Base-by-base conservation (phyloP, 345 rosid genomes). In the Eucalyptus victrix region DNA sequence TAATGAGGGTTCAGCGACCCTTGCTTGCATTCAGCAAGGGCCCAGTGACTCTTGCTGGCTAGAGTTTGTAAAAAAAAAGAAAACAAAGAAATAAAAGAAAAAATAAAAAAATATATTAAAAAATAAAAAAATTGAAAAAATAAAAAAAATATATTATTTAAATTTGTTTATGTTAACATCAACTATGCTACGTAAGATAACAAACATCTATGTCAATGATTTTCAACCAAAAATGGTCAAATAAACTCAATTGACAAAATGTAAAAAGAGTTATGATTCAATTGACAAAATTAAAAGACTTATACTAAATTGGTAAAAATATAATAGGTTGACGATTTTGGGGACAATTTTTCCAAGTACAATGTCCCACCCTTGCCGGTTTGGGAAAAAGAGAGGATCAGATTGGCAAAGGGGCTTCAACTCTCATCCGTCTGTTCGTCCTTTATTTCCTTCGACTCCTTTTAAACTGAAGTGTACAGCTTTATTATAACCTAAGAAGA, bases 181-280 rank as follows among this genome's bases (percentile, higher is more conserved):
- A 8, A 8, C 1, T 9, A 21, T 53, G 5, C 0, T 0, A 53
- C 1, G 13, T 58, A 58, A 53, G 10, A 53, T 53, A 3, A 19
- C 58, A 0, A 53, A 1, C 0, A 0, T 53, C 0, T 53, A 19
- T 0, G 11, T 53, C 5, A 53, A 1, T 0, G 2, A 53, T 53
- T 53, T 53, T 53, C 26, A 0, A 53, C 1, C 2, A 53, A 53
- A 53, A 53, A 7, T 53, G 11, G 2, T 3, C 24, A 8, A 19
- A 53, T 21, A 8, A 3, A 53, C 58, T 53, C 10, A 53, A 53
- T 53, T 3, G 4, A 19, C 56, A 18, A 53, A 53, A 53, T 53
- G 58, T 53, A 19, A 53, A 53, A 8, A 7, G 9, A 19, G 7
- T 53, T 53, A 18, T 7, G 24, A 19, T 53, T 53, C 4, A 19